These are phyloP conservation scores for Termitomyces sp. DNA, from an alignment of 768 basidiomycete species.

Conservation along the genomic window DNA sequence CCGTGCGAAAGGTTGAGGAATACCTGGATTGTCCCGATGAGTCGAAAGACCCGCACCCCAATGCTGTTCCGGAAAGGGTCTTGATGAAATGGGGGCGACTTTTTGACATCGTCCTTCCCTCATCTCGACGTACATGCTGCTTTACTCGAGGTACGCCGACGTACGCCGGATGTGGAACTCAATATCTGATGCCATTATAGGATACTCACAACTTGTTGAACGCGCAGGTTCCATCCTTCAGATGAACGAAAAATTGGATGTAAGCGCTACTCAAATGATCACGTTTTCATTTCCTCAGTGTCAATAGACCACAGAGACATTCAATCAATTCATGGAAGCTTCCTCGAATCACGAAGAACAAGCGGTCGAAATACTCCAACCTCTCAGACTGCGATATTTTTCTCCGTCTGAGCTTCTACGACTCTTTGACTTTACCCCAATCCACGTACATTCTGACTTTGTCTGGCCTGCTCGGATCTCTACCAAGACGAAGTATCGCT, in stretches of 20 bases:
- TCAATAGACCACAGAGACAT: conserved; percentile 55
- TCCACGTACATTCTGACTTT: conserved; percentile 29
- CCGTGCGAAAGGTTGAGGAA: conserved; percentile 24
- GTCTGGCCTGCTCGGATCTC: conserved; percentile 63
- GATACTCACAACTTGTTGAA: conserved; percentile 76
- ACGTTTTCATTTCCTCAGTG: background rate
- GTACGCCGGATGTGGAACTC: background rate
- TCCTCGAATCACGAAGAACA: conserved; percentile 35
- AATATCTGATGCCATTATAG: conserved; percentile 26
- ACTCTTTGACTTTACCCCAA: conserved; percentile 55
- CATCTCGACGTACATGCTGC: conserved; percentile 63
- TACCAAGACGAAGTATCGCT: conserved; percentile 65
- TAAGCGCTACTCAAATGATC: conserved; percentile 23
- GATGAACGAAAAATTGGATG: conserved; percentile 63
- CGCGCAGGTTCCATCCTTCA: conserved; percentile 77
- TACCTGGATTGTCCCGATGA: conserved; percentile 36
- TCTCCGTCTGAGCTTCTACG: conserved; percentile 69
- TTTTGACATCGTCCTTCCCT: conserved; percentile 76
- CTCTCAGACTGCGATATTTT: conserved; percentile 71
- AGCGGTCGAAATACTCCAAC: conserved; percentile 51
- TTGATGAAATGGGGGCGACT: conserved; percentile 73
- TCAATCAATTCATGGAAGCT: conserved; percentile 49
- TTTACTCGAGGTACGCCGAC: conserved; percentile 67
- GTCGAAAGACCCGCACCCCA: conserved; percentile 18
- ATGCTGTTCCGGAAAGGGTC: conserved; percentile 55